Evolutionary conservation across 2,329 filamentous ascomycete species (phyloP), one percentile per base, ranked within the genome.

Genomic region (Talaromyces pinophilus): DNA sequence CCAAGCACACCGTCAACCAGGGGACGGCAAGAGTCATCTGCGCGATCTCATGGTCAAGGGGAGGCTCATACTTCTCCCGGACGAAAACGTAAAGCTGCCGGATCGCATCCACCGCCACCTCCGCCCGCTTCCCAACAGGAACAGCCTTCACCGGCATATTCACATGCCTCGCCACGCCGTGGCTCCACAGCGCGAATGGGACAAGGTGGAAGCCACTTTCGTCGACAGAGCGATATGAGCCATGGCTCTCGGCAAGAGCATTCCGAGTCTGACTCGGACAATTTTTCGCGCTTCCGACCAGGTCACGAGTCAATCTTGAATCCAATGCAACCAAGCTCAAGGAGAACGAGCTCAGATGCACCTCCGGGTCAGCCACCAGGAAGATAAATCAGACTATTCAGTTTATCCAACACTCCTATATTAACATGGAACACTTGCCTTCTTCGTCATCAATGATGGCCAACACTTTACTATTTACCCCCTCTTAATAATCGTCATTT

Each of bases 11-110:
- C 91, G 74, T 89, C 90, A 81, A 88, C 90, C 87, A 90, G 87
- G 62, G 88, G 87, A 83, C 78, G 86, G 81, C 82, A 82, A 77
- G 78, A 81, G 68, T 78, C 78, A 62, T 74, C 78, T 71, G 75
- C 72, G 80, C 83, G 77, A 80, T 75, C 75, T 75, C 79, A 73
- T 79, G 82, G 80, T 78, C 83, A 80, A 59, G 77, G 82, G 77
- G 87, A 90, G 74, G 85, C 88, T 77, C 87, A 88, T 74, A 90
- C 91, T 76, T 92, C 91, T 68, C 92, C 92, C 38, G 71, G 71
- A 15, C 91, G 90, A 77, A 96, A 96, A 82, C 89, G 93, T 73
- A 96, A 96, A 81, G 88, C 90, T 50, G 80, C 82, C 73, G 82
- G 83, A 33, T 77, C 79, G 38, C 85, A 87, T 71, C 80, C 81